Evolutionary conservation across 1,284 basidiomycete species (phyloP).

Genomic region (Sporisorium iseilematis-ciliati): DNA sequence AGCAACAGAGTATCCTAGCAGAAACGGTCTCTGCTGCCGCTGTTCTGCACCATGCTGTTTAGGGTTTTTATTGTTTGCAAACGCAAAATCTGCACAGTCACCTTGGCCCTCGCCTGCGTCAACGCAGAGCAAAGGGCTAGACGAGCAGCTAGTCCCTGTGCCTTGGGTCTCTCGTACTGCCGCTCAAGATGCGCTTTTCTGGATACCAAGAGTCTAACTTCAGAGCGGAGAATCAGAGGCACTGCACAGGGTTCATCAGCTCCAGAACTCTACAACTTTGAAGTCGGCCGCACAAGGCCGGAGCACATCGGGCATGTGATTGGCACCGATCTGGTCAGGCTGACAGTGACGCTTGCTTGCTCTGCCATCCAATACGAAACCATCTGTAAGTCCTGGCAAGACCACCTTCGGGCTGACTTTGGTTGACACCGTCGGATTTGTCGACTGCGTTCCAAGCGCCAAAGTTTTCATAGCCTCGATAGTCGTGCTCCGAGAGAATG

Average conservation of each 20-base stretch:
- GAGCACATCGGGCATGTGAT: too few relatives aligned
- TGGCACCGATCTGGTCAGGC: too few relatives aligned
- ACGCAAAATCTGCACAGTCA: too few relatives aligned
- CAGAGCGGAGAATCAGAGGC: too few relatives aligned
- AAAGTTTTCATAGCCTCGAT: slow-evolving; percentile 57
- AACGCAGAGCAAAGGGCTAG: not conserved
- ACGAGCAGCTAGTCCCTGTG: not conserved
- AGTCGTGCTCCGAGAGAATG: slow-evolving; percentile 37
- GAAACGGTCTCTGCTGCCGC: not conserved
- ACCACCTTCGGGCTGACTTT: slow-evolving; percentile 28
- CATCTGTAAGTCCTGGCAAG: slow-evolving; percentile 37
- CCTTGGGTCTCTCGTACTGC: not conserved
- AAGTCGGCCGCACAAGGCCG: too few relatives aligned
- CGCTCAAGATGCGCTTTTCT: not conserved
- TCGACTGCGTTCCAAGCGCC: slow-evolving; percentile 42
- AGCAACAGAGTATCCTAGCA: not conserved
- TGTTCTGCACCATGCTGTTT: not conserved
- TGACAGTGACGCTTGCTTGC: not conserved
- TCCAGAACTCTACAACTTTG: too few relatives aligned
- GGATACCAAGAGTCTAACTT: not conserved
- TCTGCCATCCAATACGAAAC: slow-evolving; percentile 43
- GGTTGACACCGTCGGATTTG: slow-evolving; percentile 5
- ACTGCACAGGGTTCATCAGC: too few relatives aligned
- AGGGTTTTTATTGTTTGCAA: not conserved
- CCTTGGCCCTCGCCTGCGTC: not conserved